Evolutionary conservation across 371 early-diverging fungal species (phyloP), one percentile per base, ranked within the genome.

Genomic region (Mortierella polycephala): DNA sequence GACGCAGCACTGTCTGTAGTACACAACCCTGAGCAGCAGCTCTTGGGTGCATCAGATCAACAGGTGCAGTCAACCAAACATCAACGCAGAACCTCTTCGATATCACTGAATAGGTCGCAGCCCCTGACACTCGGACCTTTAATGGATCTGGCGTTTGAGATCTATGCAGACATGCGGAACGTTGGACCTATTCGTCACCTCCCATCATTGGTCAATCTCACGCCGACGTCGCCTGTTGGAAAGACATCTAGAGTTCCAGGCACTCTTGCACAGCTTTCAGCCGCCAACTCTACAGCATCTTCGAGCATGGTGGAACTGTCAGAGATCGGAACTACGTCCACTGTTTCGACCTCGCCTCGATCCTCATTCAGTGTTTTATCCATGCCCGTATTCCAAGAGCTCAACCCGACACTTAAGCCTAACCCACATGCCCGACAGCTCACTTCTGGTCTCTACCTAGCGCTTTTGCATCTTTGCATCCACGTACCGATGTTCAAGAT

Each of bases 121-220:
- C 72, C 79, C 39, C 65, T 79, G 66, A 72, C 79, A 20, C 49
- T 79, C 11, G 79, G 73, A 13, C 73, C 79, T 11, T 50, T 79
- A 58, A 57, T 79, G 50, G 79, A 79, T 18, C 49, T 79, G 39
- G 79, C 79, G 14, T 79, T 79, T 59, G 79, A 79, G 50, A 72
- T 79, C 46, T 79, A 72, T 59, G 64, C 79, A 0, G 79, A 79
- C 21, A 57, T 79, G 69, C 64, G 79, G 13, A 64, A 79, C 42
- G 63, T 72, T 3, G 73, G 79, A 23, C 46, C 79, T 1, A 79
- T 79, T 30, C 79, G 79, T 10, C 79, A 72, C 41, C 47, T 79
- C 12, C 69, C 73, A 3, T 57, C 65, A 0, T 30, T 79, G 40
- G 37, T 66, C 45, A 57, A 37, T 8, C 57, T 72, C 16, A 18